Conservation (phyloP, 2,329 filamentous ascomycete species). For the Escovopsis sp. region DNA sequence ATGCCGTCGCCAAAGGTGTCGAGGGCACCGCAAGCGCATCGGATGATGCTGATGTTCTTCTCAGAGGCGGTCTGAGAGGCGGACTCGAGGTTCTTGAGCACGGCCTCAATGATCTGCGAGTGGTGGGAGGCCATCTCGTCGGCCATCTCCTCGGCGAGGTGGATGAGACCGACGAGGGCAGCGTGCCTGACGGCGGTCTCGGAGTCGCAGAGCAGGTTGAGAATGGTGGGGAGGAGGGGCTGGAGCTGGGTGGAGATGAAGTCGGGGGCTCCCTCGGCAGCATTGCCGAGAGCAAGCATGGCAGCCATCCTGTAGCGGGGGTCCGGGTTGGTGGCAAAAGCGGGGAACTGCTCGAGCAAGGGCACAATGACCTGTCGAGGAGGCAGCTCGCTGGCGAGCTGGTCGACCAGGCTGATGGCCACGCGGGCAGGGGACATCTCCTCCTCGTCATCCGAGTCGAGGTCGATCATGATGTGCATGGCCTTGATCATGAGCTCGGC, state of each 20-base stretch:
- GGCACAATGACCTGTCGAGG: constrained; percentile 91
- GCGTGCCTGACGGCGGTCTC: constrained; percentile 75
- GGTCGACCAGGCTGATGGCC: constrained; percentile 76
- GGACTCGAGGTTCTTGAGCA: constrained; percentile 79
- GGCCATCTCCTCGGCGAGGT: constrained; percentile 82
- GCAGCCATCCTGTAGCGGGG: constrained; percentile 75
- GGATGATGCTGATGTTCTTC: constrained; percentile 74
- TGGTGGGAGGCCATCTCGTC: constrained; percentile 83
- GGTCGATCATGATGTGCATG: constrained; percentile 79
- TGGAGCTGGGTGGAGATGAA: constrained; percentile 90
- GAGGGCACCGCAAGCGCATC: constrained; percentile 76
- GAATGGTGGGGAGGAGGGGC: constrained; percentile 70
- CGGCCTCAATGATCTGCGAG: constrained; percentile 64
- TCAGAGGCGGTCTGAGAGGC: constrained; percentile 54
- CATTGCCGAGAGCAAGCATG: constrained; percentile 83
- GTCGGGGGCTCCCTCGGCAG: constrained; percentile 90
- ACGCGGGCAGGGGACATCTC: constrained; percentile 69
- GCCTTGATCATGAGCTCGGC: constrained; percentile 77
- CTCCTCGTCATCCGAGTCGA: constrained; percentile 66
- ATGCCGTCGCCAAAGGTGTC: constrained; percentile 87
- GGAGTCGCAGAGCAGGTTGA: constrained; percentile 72
- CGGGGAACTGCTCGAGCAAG: constrained; percentile 70
- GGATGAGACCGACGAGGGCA: constrained; percentile 72
- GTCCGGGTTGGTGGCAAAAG: constrained; percentile 61
- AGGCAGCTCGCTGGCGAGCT: constrained; percentile 75